Base-by-base conservation (phyloP, 345 rosid species). In the Populus euphratica region DNA sequence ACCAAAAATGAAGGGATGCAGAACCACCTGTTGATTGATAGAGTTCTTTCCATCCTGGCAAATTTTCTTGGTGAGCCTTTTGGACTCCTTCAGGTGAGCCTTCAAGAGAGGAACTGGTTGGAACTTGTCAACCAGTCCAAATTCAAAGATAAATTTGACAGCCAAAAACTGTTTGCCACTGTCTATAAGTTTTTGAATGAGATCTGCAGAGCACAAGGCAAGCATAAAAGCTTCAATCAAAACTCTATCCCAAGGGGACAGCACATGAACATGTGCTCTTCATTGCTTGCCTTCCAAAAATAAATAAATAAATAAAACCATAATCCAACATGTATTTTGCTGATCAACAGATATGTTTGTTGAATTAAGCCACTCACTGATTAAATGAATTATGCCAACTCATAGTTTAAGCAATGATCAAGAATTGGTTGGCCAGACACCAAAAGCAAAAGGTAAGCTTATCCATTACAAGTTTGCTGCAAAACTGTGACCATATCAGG, bases 61-160 rank as follows among this genome's bases (percentile, higher is more conserved):
- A 65, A 81, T 63, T 78, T 79, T 79, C 63, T 70, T 49, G 17
- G 91, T 81, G 74, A 79, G 66, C 67, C 69, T 79, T 74, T 77
- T 79, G 63, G 81, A 47, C 29, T 86, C 89, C 44, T 83, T 76
- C 75, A 91, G 59, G 75, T 87, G 82, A 49, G 88, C 70, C 67
- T 83, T 81, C 89, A 94, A 79, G 13, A 91, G 72, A 11, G 86
- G 78, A 72, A 88, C 84, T 16, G 94, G 94, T 18, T 89, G 81
- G 74, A 88, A 91, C 73, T 77, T 88, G 76, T 85, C 85, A 21
- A 76, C 73, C 82, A 93, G 78, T 82, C 87, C 87, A 81, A 92
- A 86, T 80, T 90, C 97, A 80, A 87, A 85, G 75, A 88, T 78
- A 76, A 89, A 88, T 78, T 73, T 90, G 69, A 89, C 86, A 29